Percentiles rank a stretch among this genome's conserved stretches.
phyloP scores from a whole-genome alignment of 176 grass and related monocot species.

The Oryza glaberrima region DNA sequence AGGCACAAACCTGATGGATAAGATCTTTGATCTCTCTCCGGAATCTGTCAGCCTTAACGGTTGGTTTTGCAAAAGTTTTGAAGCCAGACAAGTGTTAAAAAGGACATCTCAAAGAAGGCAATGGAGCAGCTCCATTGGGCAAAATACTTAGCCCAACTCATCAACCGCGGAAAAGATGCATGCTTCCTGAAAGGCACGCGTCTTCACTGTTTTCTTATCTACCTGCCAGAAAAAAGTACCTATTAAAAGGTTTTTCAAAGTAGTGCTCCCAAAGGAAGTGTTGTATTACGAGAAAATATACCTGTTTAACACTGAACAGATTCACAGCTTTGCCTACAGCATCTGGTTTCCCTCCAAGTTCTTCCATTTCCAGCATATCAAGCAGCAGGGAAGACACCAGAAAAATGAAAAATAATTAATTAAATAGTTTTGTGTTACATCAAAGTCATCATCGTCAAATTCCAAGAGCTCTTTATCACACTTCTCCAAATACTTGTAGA shows the following conservation, averaged over 20 bases:
- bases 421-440: too few species aligned
- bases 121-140: conserved; percentile 88
- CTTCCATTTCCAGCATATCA: conserved; percentile 97
- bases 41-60: conserved; percentile 83
- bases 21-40: conserved; percentile 91
- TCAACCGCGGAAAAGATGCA: conserved; percentile 83
- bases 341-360: conserved; percentile 68
- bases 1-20: conserved; percentile 68
- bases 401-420: background rate
- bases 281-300: conserved; percentile 43
- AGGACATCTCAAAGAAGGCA: conserved; percentile 85
- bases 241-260: conserved; percentile 40
- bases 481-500: too few species aligned
- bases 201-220: conserved; percentile 93
- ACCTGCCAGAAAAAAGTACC: conserved; percentile 55
- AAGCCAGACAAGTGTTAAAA: conserved; percentile 74
- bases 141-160: conserved; percentile 82
- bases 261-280: conserved; percentile 2
- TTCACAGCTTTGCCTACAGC: conserved; percentile 92
- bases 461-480: too few species aligned
- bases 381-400: conserved; percentile 79
- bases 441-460: too few species aligned
- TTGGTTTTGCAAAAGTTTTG: conserved; percentile 72
- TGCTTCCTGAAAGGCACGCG: conserved; percentile 90
- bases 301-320: conserved; percentile 87